Percentiles rank a stretch among this genome's conserved stretches.
Evolutionary conservation across 2,329 filamentous ascomycete genomes (phyloP).

Genomic region (Aspergillus viridinutans): DNA sequence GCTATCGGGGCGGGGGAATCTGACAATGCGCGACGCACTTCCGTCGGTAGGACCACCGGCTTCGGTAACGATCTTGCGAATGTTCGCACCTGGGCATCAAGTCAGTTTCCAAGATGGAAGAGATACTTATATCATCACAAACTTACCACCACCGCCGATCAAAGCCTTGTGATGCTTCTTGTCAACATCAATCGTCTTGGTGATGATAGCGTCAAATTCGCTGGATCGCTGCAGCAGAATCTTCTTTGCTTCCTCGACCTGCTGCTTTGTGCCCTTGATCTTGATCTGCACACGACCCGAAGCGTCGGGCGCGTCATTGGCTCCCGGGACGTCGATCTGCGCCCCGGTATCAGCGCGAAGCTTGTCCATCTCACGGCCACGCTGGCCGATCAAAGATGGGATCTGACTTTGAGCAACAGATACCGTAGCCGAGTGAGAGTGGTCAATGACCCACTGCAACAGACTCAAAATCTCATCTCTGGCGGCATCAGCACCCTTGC

Average conservation of each 20-base stretch:
- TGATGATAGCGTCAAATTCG: slow-evolving; percentile 85
- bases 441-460: slow-evolving; percentile 84
- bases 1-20: slow-evolving; percentile 86
- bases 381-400: slow-evolving; percentile 87
- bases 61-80: slow-evolving; percentile 79
- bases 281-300: slow-evolving; percentile 75
- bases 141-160: slow-evolving; percentile 82
- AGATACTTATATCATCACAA: slow-evolving; percentile 1
- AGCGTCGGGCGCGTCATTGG: slow-evolving; percentile 63
- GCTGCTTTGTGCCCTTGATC: slow-evolving; percentile 86
- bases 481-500: slow-evolving; percentile 86
- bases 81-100: slow-evolving; percentile 63
- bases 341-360: slow-evolving; percentile 79
- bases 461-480: slow-evolving; percentile 87
- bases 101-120: not conserved
- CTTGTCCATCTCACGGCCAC: slow-evolving; percentile 85
- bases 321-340: slow-evolving; percentile 85
- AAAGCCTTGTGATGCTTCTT: slow-evolving; percentile 83
- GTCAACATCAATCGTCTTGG: slow-evolving; percentile 81
- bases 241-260: slow-evolving; percentile 89
- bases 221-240: slow-evolving; percentile 79
- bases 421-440: slow-evolving; percentile 73
- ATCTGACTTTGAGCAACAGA: slow-evolving; percentile 87
- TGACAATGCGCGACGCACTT: slow-evolving; percentile 81
- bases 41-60: slow-evolving; percentile 88